phyloP scores from a whole-genome alignment of 108 stramenopile species.

The Stephanodiscus minutulus region DNA sequence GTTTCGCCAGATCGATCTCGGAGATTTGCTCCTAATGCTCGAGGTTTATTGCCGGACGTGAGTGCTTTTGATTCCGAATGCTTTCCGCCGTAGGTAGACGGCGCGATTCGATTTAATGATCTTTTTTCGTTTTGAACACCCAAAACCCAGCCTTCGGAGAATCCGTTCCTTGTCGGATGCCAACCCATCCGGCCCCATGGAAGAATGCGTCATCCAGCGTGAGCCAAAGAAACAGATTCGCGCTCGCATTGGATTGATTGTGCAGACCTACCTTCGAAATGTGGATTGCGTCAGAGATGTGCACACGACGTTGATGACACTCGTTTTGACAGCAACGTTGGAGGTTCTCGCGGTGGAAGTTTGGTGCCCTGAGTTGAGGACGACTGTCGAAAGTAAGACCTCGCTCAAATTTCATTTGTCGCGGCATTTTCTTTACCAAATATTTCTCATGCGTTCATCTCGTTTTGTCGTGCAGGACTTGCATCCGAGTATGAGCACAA shows the following conservation, averaged over 20 bases:
- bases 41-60: conserved; percentile 76
- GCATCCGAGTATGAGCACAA: conserved; percentile 80
- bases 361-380: conserved; percentile 59
- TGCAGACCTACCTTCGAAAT: conserved; percentile 41
- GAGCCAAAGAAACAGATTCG: conserved; percentile 69
- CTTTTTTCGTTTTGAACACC: neutral
- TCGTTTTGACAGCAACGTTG: conserved; percentile 66
- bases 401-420: neutral
- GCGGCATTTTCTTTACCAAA: neutral
- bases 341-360: conserved; percentile 81
- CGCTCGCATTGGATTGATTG: conserved; percentile 60
- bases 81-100: neutral
- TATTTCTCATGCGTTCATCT: neutral
- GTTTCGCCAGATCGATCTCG: conserved; percentile 59
- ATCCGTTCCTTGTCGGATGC: conserved; percentile 40
- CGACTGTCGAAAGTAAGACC: conserved; percentile 57
- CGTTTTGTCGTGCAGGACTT: conserved; percentile 27
- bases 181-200: conserved; percentile 27
- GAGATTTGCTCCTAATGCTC: conserved; percentile 66
- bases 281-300: conserved; percentile 55
- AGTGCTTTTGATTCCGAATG: conserved; percentile 18
- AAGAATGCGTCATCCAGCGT: conserved; percentile 78
- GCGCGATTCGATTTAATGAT: neutral
- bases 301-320: conserved; percentile 56
- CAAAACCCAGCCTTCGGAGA: conserved; percentile 28